Base-by-base conservation (phyloP, 1,139 yeast species). In the Saccharomyces hybrid region DNA sequence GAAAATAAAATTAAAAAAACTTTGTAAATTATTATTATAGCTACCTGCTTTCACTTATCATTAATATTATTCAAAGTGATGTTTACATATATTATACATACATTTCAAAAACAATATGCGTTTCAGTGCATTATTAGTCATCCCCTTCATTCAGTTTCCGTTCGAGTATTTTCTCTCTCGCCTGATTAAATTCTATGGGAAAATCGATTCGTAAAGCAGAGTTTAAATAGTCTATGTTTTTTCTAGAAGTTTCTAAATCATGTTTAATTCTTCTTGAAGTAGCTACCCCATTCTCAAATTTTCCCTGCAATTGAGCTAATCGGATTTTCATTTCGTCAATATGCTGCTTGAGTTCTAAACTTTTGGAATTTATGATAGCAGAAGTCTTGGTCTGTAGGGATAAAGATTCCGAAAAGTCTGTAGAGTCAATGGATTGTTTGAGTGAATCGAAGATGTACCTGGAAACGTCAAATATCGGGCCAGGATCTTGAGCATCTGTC, bases 371-470 rank as follows among this genome's bases (percentile, higher is more conserved):
- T 20, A 68, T 61, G 16, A 61, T 53, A 2, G 69, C 71, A 11
- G 71, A 67, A 1, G 69, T 65, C 55, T 65, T 67, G 25, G 71
- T 61, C 48, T 68, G 71, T 27, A 64, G 51, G 2, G 70, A 61
- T 16, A 67, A 50, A 4, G 70, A 60, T 41, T 65, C 65, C 9
- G 71, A 64, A 46, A 68, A 67, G 54, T 66, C 70, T 3, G 64
- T 63, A 13, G 63, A 51, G 27, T 67, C 63, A 3, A 67, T 57
- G 1, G 70, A 56, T 28, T 64, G 65, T 20, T 54, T 51, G 38
- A 68, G 50, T 2, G 70, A 64, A 16, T 65, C 65, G 51, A 65
- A 65, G 14, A 68, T 55, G 49, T 59, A 66, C 46, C 62, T 64
- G 5, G 70, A 61, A 3, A 63, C 60, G 57, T 68, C 70, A 50